phyloP scores from a whole-genome alignment of 2,329 filamentous ascomycete species.

The Exophiala xenobiotica region DNA sequence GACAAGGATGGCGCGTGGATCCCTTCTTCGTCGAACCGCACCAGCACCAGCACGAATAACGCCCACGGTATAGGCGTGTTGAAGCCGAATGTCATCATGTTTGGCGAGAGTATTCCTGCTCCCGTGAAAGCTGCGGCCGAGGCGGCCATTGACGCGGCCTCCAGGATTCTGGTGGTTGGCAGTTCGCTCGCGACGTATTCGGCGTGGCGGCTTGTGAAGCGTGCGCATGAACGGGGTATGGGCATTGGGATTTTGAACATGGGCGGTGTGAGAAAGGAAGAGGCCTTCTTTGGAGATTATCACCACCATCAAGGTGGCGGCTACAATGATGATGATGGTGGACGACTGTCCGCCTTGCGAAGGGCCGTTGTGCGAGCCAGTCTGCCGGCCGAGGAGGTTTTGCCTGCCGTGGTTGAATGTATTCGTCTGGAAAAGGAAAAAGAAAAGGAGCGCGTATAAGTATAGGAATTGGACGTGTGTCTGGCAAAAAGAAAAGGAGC shows the following conservation, averaged over 20 bases:
- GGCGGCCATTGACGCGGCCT: slow-evolving; percentile 72
- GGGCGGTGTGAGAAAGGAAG: slow-evolving; percentile 49
- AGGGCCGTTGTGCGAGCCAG: slow-evolving; percentile 42
- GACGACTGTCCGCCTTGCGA: slow-evolving; percentile 7
- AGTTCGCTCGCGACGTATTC: slow-evolving; percentile 94
- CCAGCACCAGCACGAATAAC: slow-evolving; percentile 37
- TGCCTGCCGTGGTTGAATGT: slow-evolving; percentile 40
- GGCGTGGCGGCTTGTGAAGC: slow-evolving; percentile 84
- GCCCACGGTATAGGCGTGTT: slow-evolving; percentile 72
- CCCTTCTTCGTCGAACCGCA: too few species aligned
- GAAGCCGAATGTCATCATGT: slow-evolving; percentile 94
- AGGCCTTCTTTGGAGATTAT: slow-evolving; percentile 39
- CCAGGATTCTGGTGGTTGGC: slow-evolving; percentile 74
- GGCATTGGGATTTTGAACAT: slow-evolving; percentile 86
- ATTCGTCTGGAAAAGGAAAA: too few species aligned
- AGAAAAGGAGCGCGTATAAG: too few species aligned
- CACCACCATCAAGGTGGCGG: not conserved
- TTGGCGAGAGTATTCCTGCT: slow-evolving; percentile 79
- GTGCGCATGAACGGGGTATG: slow-evolving; percentile 78
- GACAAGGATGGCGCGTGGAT: slow-evolving; percentile 81
- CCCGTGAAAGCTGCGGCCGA: slow-evolving; percentile 75
- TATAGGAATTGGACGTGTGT: too few species aligned
- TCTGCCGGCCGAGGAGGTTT: slow-evolving; percentile 41
- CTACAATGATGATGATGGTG: slow-evolving; percentile 3
- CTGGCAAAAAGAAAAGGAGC: too few species aligned